Evolutionary conservation across 768 basidiomycete species (phyloP).

Genomic region (Solioccasus polychromus): DNA sequence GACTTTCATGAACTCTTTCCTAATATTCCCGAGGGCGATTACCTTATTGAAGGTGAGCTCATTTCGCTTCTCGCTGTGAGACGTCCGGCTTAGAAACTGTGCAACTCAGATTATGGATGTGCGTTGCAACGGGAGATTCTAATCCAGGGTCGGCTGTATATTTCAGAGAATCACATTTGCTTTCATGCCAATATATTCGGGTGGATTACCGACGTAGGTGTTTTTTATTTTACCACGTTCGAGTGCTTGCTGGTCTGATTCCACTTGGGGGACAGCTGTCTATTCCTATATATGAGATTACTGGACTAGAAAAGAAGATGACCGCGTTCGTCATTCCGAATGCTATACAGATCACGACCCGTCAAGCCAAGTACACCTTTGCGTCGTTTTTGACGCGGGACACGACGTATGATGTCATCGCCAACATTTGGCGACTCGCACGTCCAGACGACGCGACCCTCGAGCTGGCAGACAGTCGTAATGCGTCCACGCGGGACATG

Average conservation of each 20-base stretch:
- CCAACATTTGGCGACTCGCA: conserved; percentile 92
- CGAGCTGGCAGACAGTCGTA: conserved; percentile 20
- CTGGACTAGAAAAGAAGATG: conserved; percentile 91
- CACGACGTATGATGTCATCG: conserved; percentile 93
- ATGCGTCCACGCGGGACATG: conserved; percentile 18
- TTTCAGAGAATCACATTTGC: conserved; percentile 98
- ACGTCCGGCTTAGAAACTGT: not conserved
- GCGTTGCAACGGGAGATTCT: conserved; percentile 95
- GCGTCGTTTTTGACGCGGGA: conserved; percentile 96
- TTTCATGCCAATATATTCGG: conserved; percentile 99
- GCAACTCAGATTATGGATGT: conserved; percentile 85
- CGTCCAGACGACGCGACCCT: conserved; percentile 62
- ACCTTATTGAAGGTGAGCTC: conserved; percentile 91
- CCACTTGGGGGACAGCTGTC: conserved; percentile 52
- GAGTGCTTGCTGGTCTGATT: conserved; percentile 5
- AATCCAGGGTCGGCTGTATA: conserved; percentile 93
- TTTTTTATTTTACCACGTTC: no score
- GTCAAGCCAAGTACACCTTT: conserved; percentile 84
- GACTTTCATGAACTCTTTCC: conserved; percentile 96
- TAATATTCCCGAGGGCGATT: conserved; percentile 89
- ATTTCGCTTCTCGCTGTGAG: conserved; percentile 1
- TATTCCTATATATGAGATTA: conserved; percentile 86
- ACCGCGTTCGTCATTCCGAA: conserved; percentile 98
- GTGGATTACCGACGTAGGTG: conserved; percentile 95
- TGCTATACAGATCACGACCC: conserved; percentile 87